These are phyloP conservation scores for Saccharomycopsis fodiens DNA, from an alignment of 805 yeast genomes.

Conservation along the genomic window DNA sequence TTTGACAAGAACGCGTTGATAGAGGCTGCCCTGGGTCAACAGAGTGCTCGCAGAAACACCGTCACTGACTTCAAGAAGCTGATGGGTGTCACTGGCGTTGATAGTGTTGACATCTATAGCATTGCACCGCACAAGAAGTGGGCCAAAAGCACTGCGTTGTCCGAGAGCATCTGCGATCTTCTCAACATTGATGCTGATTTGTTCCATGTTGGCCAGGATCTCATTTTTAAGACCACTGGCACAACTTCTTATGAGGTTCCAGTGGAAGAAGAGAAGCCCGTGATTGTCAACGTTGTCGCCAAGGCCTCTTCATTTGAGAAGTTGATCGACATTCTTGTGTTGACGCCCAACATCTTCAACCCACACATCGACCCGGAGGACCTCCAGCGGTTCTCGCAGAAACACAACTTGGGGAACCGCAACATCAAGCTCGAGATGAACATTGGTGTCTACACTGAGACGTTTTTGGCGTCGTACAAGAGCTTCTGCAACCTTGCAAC, in stretches of 20 bases:
- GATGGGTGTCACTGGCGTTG: constrained; percentile 18
- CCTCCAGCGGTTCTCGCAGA: constrained; percentile 32
- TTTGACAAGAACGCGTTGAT: constrained; percentile 46
- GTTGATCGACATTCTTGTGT: constrained; percentile 70
- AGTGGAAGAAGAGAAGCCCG: constrained; percentile 25
- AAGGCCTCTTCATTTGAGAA: constrained; percentile 70
- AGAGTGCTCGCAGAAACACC: not conserved
- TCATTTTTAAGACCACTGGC: constrained; percentile 50
- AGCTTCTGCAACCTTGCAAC: constrained; percentile 53
- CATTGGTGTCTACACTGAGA: constrained; percentile 53
- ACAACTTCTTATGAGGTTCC: constrained; percentile 19
- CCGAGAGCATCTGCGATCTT: constrained; percentile 44
- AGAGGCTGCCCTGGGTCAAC: constrained; percentile 40
- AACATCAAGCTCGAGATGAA: constrained; percentile 46
- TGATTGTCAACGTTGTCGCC: constrained; percentile 38
- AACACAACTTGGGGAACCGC: constrained; percentile 16
- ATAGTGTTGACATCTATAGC: constrained; percentile 8
- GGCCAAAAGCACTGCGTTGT: constrained; percentile 3
- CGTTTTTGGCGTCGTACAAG: constrained; percentile 63
- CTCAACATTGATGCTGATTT: constrained; percentile 54
- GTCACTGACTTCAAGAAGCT: constrained; percentile 2
- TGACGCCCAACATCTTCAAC: constrained; percentile 56
- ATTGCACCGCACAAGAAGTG: constrained; percentile 8
- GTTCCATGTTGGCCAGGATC: constrained; percentile 45
- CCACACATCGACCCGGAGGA: constrained; percentile 36